Evolutionary conservation across 352 stramenopile species (phyloP).

Genomic region (Phytophthora constricta): DNA sequence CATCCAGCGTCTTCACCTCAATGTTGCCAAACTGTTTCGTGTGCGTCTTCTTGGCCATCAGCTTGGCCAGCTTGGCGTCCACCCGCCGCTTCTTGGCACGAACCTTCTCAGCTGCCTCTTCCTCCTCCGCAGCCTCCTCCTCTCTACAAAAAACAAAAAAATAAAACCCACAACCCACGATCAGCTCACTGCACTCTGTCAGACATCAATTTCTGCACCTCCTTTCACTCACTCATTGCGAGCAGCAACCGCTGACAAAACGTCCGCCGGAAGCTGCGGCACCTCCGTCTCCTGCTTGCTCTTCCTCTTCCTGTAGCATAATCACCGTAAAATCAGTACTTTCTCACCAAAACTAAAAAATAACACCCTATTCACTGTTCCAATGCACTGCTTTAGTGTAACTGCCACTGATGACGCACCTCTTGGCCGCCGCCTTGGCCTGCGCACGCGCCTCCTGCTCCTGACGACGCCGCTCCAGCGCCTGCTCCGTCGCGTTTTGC

Average conservation of each 20-base stretch:
- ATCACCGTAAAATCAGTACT: no score
- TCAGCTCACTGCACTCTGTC: background rate
- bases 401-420: constrained; percentile 34
- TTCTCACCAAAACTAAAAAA: no score
- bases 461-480: constrained; percentile 50
- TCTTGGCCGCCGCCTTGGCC: constrained; percentile 49
- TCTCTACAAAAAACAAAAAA: constrained; percentile 41
- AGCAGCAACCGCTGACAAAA: constrained; percentile 71
- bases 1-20: constrained; percentile 72
- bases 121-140: constrained; percentile 53
- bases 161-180: no score
- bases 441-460: constrained; percentile 57
- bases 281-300: constrained; percentile 34
- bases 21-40: constrained; percentile 80
- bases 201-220: constrained; percentile 8
- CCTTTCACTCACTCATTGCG: constrained; percentile 50
- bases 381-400: constrained; percentile 5
- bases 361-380: constrained; percentile 16
- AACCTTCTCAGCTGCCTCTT: constrained; percentile 35
- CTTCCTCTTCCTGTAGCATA: constrained; percentile 78
- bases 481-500: constrained; percentile 65
- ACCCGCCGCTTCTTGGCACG: constrained; percentile 36
- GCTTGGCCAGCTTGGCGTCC: constrained; percentile 30
- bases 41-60: constrained; percentile 62
- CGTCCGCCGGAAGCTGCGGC: constrained; percentile 63